Percentiles rank a stretch among this genome's conserved stretches.
Conservation (phyloP, 768 basidiomycete genomes). For the Auricularia cornea region DNA sequence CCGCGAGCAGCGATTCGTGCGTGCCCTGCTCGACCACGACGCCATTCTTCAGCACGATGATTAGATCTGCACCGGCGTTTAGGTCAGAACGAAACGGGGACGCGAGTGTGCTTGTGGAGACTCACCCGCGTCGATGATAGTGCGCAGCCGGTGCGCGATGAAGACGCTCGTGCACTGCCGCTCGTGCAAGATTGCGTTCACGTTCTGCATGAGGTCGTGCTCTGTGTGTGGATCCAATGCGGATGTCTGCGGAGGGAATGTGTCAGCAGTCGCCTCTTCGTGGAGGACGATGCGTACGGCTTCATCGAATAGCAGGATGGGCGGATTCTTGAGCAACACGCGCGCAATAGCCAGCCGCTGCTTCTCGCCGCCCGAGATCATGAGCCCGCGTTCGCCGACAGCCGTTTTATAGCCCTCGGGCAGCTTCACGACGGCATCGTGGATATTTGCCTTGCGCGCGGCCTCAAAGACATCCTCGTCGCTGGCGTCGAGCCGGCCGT, state of each 20-base stretch:
- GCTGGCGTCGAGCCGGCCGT: conserved; percentile 77
- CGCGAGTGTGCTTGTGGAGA: no score
- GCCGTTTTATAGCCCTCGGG: conserved; percentile 85
- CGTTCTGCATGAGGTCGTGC: conserved; percentile 88
- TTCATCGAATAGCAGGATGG: conserved; percentile 96
- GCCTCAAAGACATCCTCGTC: conserved; percentile 86
- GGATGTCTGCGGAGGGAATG: conserved; percentile 69
- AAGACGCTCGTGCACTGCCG: conserved; percentile 89
- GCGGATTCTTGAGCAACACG: conserved; percentile 87
- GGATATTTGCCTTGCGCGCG: conserved; percentile 79
- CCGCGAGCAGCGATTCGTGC: conserved; percentile 73
- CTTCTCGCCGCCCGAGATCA: conserved; percentile 99
- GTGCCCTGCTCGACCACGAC: conserved; percentile 87
- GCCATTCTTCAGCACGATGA: conserved; percentile 91
- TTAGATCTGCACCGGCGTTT: conserved; percentile 56
- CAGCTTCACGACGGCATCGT: conserved; percentile 65
- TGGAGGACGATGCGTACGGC: conserved; percentile 48
- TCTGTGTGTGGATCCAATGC: conserved; percentile 95
- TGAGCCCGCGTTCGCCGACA: conserved; percentile 92
- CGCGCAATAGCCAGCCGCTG: conserved; percentile 92
- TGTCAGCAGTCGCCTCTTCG: not conserved
- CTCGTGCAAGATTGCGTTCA: conserved; percentile 69
- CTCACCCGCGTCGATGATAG: conserved; percentile 82
- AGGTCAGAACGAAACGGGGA: conserved; percentile 2
- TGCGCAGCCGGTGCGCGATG: conserved; percentile 88